Evolutionary conservation across 2,329 filamentous ascomycete species (phyloP), one percentile per base, ranked within the genome.

Genomic region (Chrysosporium queenslandicum): DNA sequence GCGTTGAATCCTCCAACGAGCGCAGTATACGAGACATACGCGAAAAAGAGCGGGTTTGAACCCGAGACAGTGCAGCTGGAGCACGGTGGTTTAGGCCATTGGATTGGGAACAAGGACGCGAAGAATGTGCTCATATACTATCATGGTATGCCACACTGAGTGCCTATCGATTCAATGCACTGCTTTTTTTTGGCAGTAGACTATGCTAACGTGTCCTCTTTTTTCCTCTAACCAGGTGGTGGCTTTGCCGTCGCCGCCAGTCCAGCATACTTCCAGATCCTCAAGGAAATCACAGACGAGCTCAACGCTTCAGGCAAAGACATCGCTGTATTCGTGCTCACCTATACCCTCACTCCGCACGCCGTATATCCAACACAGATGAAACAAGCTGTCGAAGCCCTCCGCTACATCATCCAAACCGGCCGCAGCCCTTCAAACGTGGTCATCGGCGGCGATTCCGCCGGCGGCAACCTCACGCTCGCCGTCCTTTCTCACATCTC

Each of bases 331-430:
- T 71, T 82, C 46, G 64, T 78, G 21, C 69, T 81, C n/a, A 74
- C 74, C 36, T 84, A 84, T 64, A 76, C 75, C 23, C 72, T 82
- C n/a, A 72, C 78, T 0, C 72, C 72, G 0, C 57, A 64, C 9
- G 71, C 64, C 5, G 65, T 64, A 1, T 74, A 74, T 50, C 72
- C 72, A 3, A 70, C 64, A 1, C 71, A 74, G 53, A 59, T 74
- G 16, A 63, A 62, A 27, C 68, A 74, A 55, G 68, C 68, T 1
- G 68, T 71, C 20, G 65, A 65, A 36, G 65, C 65, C 1, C 61
- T 72, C 18, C 67, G 67, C 34, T 68, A 74, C 57, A 61, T 73
- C 16, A 56, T 71, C 21, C 58, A 64, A n/a, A 60, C 63, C 29
- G 55, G 60, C 46, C 68, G 66, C 29, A 59, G 63, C 4, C 64